These are phyloP conservation scores for Pulicaria dysenterica DNA, from an alignment of 129 eudicot genomes.

Conservation along the genomic window DNA sequence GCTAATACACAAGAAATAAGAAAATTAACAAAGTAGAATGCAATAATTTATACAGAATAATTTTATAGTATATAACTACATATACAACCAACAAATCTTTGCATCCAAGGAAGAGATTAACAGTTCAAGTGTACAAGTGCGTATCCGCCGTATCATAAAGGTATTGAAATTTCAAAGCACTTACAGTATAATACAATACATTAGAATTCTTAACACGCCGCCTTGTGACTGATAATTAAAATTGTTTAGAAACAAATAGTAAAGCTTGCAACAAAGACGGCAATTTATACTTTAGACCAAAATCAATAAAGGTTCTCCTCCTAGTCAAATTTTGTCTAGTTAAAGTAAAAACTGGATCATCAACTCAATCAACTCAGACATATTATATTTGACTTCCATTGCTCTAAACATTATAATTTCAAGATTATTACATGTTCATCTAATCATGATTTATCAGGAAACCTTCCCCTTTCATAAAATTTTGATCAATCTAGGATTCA, in stretches of 20 bases:
- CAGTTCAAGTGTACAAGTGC: too few relatives aligned
- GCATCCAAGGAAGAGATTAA: too few relatives aligned
- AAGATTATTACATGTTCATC: too few relatives aligned
- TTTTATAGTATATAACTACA: neutral
- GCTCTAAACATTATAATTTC: neutral
- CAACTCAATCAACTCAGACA: neutral
- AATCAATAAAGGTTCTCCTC: neutral
- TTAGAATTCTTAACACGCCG: neutral
- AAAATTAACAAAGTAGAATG: slow-evolving; percentile 2
- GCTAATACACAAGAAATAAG: slow-evolving; percentile 45
- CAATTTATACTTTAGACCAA: neutral
- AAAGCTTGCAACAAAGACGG: neutral
- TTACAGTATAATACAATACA: neutral
- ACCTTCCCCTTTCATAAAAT: slow-evolving; percentile 15
- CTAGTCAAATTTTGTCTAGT: neutral
- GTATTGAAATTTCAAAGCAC: neutral
- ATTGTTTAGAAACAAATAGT: neutral
- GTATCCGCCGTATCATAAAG: too few relatives aligned
- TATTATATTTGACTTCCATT: neutral
- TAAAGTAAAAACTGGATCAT: neutral
- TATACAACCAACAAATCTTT: too few relatives aligned
- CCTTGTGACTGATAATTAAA: neutral
- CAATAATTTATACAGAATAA: neutral
- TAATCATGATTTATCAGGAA: slow-evolving; percentile 5
- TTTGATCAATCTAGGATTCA: slow-evolving; percentile 13